phyloP scores from a whole-genome alignment of 495 filamentous ascomycete species.

The Talaromyces trachyspermus region DNA sequence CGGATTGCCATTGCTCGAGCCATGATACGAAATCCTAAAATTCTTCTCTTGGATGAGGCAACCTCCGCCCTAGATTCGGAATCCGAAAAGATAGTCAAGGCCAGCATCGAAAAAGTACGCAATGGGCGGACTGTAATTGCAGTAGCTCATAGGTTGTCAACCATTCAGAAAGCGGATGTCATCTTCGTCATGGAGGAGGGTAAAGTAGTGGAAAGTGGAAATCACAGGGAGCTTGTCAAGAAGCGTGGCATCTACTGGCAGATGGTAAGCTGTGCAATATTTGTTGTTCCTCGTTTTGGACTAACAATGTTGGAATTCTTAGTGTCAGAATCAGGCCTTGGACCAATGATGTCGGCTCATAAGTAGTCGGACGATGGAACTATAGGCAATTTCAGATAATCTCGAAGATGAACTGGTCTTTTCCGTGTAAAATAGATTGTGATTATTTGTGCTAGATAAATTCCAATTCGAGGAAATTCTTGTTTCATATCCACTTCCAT shows the following conservation, averaged over 20 bases:
- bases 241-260: background rate
- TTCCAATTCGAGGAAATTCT: too few species aligned
- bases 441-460: too few species aligned
- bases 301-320: background rate
- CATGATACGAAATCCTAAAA: constrained; percentile 55
- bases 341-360: background rate
- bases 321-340: background rate
- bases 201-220: constrained; percentile 78
- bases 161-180: constrained; percentile 69
- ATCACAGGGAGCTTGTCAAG: constrained; percentile 34
- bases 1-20: constrained; percentile 38
- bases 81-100: constrained; percentile 75
- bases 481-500: too few species aligned
- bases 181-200: constrained; percentile 76
- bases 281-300: background rate
- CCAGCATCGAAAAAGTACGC: constrained; percentile 51
- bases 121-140: constrained; percentile 8
- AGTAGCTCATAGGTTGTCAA: constrained; percentile 47
- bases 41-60: constrained; percentile 73
- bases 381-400: background rate
- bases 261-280: background rate
- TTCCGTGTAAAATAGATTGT: too few species aligned
- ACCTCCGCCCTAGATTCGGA: constrained; percentile 76
- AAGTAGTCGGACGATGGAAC: background rate
- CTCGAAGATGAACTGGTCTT: too few species aligned